phyloP scores from a whole-genome alignment of 306 rosid species.

The Cucurbita maxima region DNA sequence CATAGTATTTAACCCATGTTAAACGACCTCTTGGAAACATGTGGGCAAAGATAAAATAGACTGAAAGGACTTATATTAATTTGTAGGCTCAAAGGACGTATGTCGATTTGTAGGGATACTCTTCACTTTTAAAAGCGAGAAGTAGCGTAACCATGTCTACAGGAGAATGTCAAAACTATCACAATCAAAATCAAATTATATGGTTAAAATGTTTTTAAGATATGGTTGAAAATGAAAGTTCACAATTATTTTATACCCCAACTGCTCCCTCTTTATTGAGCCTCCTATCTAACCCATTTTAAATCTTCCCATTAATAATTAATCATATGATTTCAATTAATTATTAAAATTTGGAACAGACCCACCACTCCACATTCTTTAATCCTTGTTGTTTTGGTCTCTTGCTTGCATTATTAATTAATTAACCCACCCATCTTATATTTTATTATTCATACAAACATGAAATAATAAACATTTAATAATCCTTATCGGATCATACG shows the following conservation, averaged over 20 bases:
- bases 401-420: background rate
- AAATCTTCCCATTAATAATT: background rate
- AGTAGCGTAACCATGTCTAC: too few species aligned
- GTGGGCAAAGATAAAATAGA: too few species aligned
- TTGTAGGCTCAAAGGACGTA: too few species aligned
- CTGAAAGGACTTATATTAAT: too few species aligned
- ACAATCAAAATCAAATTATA: background rate
- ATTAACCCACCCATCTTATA: background rate
- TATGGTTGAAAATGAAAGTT: background rate
- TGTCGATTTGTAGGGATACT: too few species aligned
- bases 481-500: too few species aligned
- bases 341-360: background rate
- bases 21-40: too few species aligned
- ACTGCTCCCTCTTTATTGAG: slow-evolving; percentile 1
- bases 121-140: too few species aligned
- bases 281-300: slow-evolving; percentile 1
- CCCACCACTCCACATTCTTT: slow-evolving; percentile 1
- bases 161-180: too few species aligned
- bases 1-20: too few species aligned
- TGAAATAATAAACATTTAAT: background rate
- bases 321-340: background rate
- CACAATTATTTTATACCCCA: background rate
- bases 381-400: background rate
- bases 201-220: background rate
- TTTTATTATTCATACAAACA: background rate